A percentile compares a stretch with the other conserved stretches of the same genome.
Evolutionary conservation across 192 early-diverging fungal species (phyloP).

Genomic region (Backusella parvicylindrica): DNA sequence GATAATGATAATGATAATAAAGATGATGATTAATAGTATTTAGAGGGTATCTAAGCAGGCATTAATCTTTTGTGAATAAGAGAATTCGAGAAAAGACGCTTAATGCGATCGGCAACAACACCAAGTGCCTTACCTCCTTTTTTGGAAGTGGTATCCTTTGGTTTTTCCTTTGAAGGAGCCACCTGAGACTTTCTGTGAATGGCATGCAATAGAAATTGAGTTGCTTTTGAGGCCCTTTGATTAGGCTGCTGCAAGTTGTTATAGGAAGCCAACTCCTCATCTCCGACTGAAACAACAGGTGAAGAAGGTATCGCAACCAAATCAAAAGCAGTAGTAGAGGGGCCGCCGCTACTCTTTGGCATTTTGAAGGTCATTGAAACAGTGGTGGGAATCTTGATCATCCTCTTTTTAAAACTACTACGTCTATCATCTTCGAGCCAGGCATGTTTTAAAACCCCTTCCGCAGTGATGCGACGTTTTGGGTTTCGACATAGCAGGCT

Average conservation of each 20-base stretch:
- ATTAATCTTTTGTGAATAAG: constrained; percentile 7
- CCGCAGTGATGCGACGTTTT: constrained; percentile 46
- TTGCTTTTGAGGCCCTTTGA: constrained; percentile 3
- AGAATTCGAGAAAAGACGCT: neutral
- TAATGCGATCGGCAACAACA: neutral
- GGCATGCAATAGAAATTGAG: neutral
- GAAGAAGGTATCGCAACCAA: constrained; percentile 3
- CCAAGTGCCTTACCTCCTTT: neutral
- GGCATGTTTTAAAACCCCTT: constrained; percentile 46
- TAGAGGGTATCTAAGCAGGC: neutral
- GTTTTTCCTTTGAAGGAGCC: constrained; percentile 1
- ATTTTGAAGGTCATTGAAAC: constrained; percentile 8
- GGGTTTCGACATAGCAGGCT: constrained; percentile 45
- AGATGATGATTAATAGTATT: neutral
- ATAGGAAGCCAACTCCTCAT: constrained; percentile 14
- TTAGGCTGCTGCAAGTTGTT: neutral
- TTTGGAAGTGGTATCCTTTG: neutral
- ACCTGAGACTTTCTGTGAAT: constrained; percentile 6
- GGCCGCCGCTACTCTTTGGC: neutral
- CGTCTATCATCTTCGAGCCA: constrained; percentile 32
- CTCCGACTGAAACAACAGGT: constrained; percentile 4
- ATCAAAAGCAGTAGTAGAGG: neutral
- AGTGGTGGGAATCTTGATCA: neutral
- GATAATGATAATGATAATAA: neutral
- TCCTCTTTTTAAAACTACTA: constrained; percentile 1